These are phyloP conservation scores for Daldinia loculata DNA, from an alignment of 495 filamentous ascomycete species.

Conservation along the genomic window DNA sequence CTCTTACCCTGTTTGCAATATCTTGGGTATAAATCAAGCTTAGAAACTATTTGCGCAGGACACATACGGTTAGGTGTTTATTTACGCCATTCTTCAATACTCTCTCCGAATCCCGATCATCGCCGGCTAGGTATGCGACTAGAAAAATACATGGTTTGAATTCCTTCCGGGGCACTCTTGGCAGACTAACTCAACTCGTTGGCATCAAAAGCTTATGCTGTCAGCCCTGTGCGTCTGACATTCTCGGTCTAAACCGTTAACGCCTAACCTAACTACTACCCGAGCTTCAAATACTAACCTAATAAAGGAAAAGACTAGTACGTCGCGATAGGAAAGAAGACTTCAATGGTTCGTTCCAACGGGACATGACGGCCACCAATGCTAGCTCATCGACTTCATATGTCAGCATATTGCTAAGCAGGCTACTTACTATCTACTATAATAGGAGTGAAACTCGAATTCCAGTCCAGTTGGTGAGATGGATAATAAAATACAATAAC, in stretches of 20 bases:
- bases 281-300: not conserved
- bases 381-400: not conserved
- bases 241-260: conserved; percentile 4
- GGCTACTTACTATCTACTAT: too few species aligned
- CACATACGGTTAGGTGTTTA: not conserved
- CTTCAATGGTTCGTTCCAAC: not conserved
- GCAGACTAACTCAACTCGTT: conserved; percentile 14
- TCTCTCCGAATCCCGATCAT: conserved; percentile 1
- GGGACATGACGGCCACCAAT: not conserved
- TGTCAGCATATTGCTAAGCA: conserved; percentile 1
- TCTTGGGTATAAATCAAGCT: not conserved
- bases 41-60: not conserved
- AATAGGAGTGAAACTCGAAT: conserved; percentile 2
- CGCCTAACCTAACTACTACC: conserved; percentile 5
- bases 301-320: not conserved
- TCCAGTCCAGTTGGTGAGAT: not conserved
- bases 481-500: conserved; percentile 15
- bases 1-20: not conserved
- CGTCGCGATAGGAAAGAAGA: not conserved
- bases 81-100: not conserved
- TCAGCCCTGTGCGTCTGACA: conserved; percentile 30
- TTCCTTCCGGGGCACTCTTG: conserved; percentile 17
- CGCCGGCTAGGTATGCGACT: not conserved
- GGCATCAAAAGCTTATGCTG: conserved; percentile 7
- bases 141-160: conserved; percentile 5